These are phyloP conservation scores for Solanum bukasovii DNA, from an alignment of 257 asterid species.

Conservation along the genomic window DNA sequence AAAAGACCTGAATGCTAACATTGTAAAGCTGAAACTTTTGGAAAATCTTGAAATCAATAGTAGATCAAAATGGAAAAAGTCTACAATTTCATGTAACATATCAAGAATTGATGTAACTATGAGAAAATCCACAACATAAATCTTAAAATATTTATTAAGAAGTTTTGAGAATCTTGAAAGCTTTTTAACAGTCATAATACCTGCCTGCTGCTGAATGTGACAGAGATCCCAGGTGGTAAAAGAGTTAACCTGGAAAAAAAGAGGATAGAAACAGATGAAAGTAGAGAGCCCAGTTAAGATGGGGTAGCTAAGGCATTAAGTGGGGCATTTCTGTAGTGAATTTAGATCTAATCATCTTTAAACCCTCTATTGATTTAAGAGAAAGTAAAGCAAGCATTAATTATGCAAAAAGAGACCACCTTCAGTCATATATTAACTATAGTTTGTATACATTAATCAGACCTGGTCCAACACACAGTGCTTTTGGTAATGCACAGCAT, in stretches of 20 bases:
- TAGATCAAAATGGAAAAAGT: not conserved
- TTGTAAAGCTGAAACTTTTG: not conserved
- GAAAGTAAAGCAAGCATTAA: slow-evolving; percentile 35
- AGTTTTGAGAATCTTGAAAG: not conserved
- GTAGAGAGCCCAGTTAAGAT: not conserved
- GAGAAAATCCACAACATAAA: not conserved
- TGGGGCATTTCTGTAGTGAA: not conserved
- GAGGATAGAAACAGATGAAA: not conserved
- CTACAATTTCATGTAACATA: not conserved
- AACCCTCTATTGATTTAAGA: slow-evolving; percentile 37
- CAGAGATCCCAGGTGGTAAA: not conserved
- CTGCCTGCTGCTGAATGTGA: not conserved
- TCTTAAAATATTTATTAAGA: not conserved
- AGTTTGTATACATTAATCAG: slow-evolving; percentile 1
- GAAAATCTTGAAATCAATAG: not conserved
- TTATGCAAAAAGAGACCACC: slow-evolving; percentile 14
- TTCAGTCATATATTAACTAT: slow-evolving; percentile 4
- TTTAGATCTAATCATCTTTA: not conserved
- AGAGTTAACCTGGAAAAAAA: not conserved
- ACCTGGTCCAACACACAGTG: slow-evolving; percentile 25
- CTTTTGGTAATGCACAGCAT: slow-evolving; percentile 46
- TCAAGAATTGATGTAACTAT: not conserved
- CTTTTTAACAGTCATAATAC: not conserved
- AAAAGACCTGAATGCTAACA: not conserved
- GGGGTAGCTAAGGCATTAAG: not conserved